Conservation (phyloP, 768 basidiomycete species). For the Antrodiella citrinella region DNA sequence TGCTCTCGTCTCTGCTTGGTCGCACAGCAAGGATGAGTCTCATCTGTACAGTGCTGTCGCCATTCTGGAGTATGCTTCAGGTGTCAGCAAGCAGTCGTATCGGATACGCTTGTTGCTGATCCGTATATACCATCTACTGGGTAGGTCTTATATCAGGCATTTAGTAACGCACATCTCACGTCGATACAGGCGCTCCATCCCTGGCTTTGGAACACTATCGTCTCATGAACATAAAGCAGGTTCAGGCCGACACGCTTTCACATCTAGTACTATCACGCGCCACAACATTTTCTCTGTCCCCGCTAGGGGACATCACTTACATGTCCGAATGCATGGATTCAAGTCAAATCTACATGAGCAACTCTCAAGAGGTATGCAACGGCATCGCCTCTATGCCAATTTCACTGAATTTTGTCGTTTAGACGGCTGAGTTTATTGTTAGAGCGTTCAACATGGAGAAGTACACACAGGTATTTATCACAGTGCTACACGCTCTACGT, state of each 20-base stretch:
- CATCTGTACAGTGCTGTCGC: conserved; percentile 58
- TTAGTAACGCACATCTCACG: too few species aligned
- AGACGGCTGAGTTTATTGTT: conserved; percentile 77
- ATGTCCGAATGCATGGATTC: conserved; percentile 71
- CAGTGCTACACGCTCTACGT: neutral
- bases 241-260: conserved; percentile 85
- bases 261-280: conserved; percentile 74
- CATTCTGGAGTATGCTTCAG: conserved; percentile 64
- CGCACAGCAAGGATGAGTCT: conserved; percentile 40
- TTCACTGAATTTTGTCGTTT: conserved; percentile 5
- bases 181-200: conserved; percentile 54
- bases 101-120: conserved; percentile 69
- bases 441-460: conserved; percentile 75
- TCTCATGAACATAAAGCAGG: conserved; percentile 68
- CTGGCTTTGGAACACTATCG: conserved; percentile 75
- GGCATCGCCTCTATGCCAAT: neutral
- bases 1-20: conserved; percentile 58
- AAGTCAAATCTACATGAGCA: conserved; percentile 73
- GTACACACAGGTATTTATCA: conserved; percentile 59
- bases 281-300: conserved; percentile 70
- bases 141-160: conserved; percentile 27
- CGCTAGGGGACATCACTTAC: conserved; percentile 69
- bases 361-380: conserved; percentile 62
- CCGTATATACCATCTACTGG: conserved; percentile 75
- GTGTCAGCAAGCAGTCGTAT: conserved; percentile 72